These are phyloP conservation scores for Exserohilum turcica DNA, from an alignment of 2,329 filamentous ascomycete genomes.

Conservation along the genomic window DNA sequence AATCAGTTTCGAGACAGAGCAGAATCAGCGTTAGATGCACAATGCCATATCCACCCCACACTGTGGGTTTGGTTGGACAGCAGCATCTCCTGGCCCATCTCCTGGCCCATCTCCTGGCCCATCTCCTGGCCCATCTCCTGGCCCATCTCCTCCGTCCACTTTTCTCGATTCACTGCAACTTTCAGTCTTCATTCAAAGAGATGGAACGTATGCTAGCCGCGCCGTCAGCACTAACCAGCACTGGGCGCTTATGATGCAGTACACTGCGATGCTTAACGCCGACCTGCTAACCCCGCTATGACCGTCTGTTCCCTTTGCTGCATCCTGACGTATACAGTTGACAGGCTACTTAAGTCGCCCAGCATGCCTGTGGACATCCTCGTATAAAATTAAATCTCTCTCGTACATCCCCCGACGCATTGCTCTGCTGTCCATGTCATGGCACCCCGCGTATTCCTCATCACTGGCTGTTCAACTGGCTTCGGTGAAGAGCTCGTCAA, in stretches of 20 bases:
- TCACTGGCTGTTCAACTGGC: constrained; percentile 55
- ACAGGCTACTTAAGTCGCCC: background rate
- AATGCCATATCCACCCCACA: background rate
- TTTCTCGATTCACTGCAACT: too few relatives aligned
- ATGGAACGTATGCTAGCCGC: too few relatives aligned
- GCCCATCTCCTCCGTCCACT: too few relatives aligned
- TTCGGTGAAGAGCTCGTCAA: constrained; percentile 54
- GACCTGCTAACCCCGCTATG: constrained; percentile 1
- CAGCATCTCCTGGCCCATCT: background rate
- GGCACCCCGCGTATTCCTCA: constrained; percentile 54
- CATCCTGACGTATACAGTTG: background rate
- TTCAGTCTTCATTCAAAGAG: too few relatives aligned
- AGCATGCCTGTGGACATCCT: background rate
- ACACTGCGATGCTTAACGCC: background rate
- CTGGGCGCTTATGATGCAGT: background rate
- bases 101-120: background rate
- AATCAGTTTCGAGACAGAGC: background rate
- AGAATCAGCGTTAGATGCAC: background rate
- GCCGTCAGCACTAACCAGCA: background rate
- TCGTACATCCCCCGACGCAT: background rate
- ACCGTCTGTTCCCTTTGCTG: background rate
- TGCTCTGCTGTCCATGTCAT: constrained; percentile 26
- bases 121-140: too few relatives aligned
- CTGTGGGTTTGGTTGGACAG: background rate
- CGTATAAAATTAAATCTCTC: background rate